Percentiles rank a stretch among this genome's conserved stretches.
Evolutionary conservation across 2,329 filamentous ascomycete species (phyloP).

Genomic region (Neonectria sp.): DNA sequence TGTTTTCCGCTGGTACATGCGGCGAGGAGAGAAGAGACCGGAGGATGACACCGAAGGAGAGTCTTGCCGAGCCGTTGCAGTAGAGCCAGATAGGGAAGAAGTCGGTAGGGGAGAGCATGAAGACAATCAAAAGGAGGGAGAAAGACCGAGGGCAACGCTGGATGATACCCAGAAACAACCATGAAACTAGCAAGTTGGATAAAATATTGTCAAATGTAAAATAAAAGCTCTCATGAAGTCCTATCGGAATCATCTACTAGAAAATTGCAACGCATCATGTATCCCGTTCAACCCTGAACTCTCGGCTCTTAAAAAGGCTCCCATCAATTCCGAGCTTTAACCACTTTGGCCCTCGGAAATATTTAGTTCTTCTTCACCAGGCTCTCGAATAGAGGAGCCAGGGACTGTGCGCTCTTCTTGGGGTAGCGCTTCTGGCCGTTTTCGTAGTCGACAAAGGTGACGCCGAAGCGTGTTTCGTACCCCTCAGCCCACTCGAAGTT

Average conservation of each 20-base stretch:
- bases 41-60: slow-evolving; percentile 39
- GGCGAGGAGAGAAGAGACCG: slow-evolving; percentile 42
- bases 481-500: slow-evolving; percentile 96
- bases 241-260: slow-evolving; percentile 6
- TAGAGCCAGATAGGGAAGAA: slow-evolving; percentile 4
- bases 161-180: not conserved
- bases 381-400: slow-evolving; percentile 79
- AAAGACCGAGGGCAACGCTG: not conserved
- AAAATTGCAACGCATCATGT: slow-evolving; percentile 3
- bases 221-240: slow-evolving; percentile 7
- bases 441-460: slow-evolving; percentile 86
- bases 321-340: not conserved
- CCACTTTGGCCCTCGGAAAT: not conserved
- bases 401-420: slow-evolving; percentile 85
- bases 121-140: not conserved
- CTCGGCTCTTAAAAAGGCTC: not conserved
- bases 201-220: not conserved
- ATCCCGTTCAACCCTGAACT: not conserved
- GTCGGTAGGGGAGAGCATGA: not conserved
- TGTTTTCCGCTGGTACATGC: slow-evolving; percentile 63
- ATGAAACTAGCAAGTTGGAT: not conserved
- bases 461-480: slow-evolving; percentile 88
- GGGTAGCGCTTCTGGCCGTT: slow-evolving; percentile 84
- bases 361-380: slow-evolving; percentile 74
- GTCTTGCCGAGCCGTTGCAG: slow-evolving; percentile 6